phyloP scores from a whole-genome alignment of 2,329 filamentous ascomycete species.

The Corinectria fuckeliana region DNA sequence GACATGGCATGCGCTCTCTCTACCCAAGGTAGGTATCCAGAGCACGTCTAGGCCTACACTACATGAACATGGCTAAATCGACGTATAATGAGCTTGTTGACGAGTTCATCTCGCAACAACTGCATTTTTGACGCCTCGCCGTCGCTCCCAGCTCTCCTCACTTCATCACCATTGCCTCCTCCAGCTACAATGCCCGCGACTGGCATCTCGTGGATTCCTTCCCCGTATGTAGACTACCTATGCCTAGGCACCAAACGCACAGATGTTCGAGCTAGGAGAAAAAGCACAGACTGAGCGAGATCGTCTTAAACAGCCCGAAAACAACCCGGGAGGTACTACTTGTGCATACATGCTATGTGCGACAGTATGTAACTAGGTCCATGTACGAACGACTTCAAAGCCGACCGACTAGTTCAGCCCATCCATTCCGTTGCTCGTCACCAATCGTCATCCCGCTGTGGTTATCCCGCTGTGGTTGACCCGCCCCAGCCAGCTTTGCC shows the following conservation, averaged over 20 bases:
- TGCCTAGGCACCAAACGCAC: not conserved
- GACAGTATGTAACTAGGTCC: no score
- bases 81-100: not conserved
- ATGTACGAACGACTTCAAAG: no score
- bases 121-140: not conserved
- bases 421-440: no score
- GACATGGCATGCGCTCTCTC: no score
- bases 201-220: not conserved
- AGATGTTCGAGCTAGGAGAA: not conserved
- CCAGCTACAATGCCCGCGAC: not conserved
- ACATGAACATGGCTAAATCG: no score
- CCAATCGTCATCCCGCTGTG: no score
- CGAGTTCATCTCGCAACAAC: no score
- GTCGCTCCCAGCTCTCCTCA: not conserved
- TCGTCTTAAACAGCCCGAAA: not conserved
- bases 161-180: not conserved
- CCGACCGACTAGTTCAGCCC: not conserved
- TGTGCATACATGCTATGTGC: no score
- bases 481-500: no score
- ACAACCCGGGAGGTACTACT: not conserved
- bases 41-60: no score
- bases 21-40: no score
- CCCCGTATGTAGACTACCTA: not conserved
- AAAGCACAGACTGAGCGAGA: constrained; percentile 5
- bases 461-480: no score